Evolutionary conservation across 164 flowering plant species (phyloP).

Genomic region (Vitis rotundifolia): DNA sequence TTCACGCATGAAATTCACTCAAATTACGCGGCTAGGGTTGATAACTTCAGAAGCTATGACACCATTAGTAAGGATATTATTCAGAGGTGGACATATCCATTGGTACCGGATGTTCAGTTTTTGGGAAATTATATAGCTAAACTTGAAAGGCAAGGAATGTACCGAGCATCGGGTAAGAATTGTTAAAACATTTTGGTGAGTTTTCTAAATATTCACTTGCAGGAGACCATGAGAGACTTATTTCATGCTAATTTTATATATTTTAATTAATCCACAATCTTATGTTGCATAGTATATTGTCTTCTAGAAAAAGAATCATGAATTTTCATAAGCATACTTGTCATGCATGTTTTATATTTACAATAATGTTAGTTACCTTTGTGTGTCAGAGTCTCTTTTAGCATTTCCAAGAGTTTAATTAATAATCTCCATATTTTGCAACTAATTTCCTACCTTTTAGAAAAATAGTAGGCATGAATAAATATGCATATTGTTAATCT

Average conservation of each 20-base stretch:
- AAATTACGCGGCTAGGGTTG: conserved; percentile 91
- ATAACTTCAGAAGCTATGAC: conserved; percentile 89
- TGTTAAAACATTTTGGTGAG: neutral
- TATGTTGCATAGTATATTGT: neutral
- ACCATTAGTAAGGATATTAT: conserved; percentile 89
- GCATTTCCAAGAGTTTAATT: too few species aligned
- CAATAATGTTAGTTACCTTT: too few species aligned
- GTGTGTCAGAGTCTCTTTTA: too few species aligned
- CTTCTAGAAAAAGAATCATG: too few species aligned
- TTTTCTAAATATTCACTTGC: neutral
- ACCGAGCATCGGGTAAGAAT: conserved; percentile 71
- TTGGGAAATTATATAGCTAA: conserved; percentile 57
- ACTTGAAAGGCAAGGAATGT: conserved; percentile 80
- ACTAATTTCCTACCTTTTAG: too few species aligned
- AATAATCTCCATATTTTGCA: too few species aligned
- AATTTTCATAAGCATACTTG: too few species aligned
- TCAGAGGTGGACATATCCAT: conserved; percentile 94
- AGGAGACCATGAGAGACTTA: neutral
- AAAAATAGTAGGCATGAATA: too few species aligned
- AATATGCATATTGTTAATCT: too few species aligned
- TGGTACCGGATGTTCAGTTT: conserved; percentile 86
- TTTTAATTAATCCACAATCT: neutral
- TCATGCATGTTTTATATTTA: too few species aligned
- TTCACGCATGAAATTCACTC: conserved; percentile 58
- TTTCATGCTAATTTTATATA: neutral